Base-by-base conservation (phyloP, 805 yeast genomes). In the Candida tallmaniae region DNA sequence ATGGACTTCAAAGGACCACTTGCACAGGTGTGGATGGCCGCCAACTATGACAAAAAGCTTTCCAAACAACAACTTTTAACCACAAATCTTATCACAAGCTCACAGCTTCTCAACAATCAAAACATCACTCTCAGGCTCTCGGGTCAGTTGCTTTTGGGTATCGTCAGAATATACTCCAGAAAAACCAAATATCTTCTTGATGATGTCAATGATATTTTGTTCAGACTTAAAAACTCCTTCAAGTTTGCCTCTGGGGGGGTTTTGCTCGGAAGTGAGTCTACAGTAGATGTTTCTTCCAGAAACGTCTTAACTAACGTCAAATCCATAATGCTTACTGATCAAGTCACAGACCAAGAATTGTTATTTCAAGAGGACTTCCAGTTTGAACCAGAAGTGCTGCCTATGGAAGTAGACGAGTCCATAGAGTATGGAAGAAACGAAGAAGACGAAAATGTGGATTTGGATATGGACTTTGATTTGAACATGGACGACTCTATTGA, bases 11-110 rank as follows among this genome's bases (percentile, higher is more conserved):
- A 35, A 35, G 94, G 95, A 2, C 95, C 95, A 1, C 65, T 88
- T 40, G 95, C 94, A 2, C 84, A 81, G 44, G 88, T 87, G 6
- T 88, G 96, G 96, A 68, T 88, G 30, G 96, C 96, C 7, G 90
- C 96, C 14, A 88, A 85, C 52, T 72, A 88, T 59, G 95, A 88
- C 47, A 76, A 78, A 48, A 81, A 80, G 45, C 71, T 85, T 22
- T 72, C 88, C 27, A 81, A 82, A 47, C 76, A 75, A 34, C 90
- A 84, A 51, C 66, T 81, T 29, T 64, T 86, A 31, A 79, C 74
- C 47, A 81, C 96, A 10, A 75, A 83, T 47, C 79, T 89, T 38
- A 53, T 73, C 10, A 73, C 78, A 40, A 80, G 70, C 2, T 58
- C 71, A 6, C 45, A 45, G 29, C 47, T 41, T 6, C 50, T 40